These are phyloP conservation scores for Uronychia binucleata DNA, from an alignment of 73 alveolate species.

Conservation along the genomic window DNA sequence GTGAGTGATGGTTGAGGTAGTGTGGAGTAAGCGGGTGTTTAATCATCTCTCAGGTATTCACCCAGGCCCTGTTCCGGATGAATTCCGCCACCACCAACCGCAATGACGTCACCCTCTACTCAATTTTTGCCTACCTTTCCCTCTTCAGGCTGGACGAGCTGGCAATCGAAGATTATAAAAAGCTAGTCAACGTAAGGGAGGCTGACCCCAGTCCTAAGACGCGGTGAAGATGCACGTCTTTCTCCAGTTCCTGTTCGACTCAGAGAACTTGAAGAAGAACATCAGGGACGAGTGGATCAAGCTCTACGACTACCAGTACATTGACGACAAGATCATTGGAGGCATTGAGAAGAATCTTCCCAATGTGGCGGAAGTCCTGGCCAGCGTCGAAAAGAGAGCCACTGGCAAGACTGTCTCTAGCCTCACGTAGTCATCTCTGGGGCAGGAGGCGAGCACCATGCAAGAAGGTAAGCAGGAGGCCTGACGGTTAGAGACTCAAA, in stretches of 20 bases:
- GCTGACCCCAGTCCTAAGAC: constrained; percentile 79
- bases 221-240: constrained; percentile 96
- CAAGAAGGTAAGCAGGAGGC: constrained; percentile 21
- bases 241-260: constrained; percentile 87
- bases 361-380: constrained; percentile 56
- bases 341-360: constrained; percentile 80
- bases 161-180: constrained; percentile 89
- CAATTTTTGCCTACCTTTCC: constrained; percentile 88
- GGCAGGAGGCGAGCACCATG: constrained; percentile 30
- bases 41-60: constrained; percentile 70
- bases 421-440: constrained; percentile 34
- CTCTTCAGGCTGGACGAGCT: constrained; percentile 92
- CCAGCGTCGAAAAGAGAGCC: constrained; percentile 59
- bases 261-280: constrained; percentile 74
- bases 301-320: constrained; percentile 86
- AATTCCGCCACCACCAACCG: constrained; percentile 89
- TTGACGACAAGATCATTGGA: constrained; percentile 90
- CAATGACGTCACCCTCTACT: constrained; percentile 90
- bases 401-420: constrained; percentile 53
- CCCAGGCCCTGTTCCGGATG: constrained; percentile 69
- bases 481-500: constrained; percentile 69
- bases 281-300: constrained; percentile 93
- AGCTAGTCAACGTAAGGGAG: constrained; percentile 44
- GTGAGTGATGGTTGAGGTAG: too few species aligned
- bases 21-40: too few species aligned